Percentiles rank a stretch among this genome's conserved stretches.
phyloP scores from a whole-genome alignment of 2,329 filamentous ascomycete species.

The Colletotrichum caudatum region DNA sequence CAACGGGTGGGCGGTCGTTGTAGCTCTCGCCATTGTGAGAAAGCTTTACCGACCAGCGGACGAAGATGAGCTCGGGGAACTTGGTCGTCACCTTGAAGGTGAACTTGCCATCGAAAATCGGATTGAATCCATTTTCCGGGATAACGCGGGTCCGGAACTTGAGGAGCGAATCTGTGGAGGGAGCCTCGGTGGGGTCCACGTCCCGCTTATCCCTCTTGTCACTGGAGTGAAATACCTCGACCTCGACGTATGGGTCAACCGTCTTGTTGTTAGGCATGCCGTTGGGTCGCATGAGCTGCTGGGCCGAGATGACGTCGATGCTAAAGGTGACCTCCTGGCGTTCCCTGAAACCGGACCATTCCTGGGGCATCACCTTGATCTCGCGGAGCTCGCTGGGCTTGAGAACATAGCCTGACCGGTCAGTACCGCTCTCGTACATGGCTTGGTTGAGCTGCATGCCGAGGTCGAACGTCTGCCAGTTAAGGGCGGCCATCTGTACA shows the following conservation, averaged over 20 bases:
- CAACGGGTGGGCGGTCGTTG: slow-evolving; percentile 76
- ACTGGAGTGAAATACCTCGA: slow-evolving; percentile 94
- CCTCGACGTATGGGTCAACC: slow-evolving; percentile 93
- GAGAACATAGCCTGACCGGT: slow-evolving; percentile 90
- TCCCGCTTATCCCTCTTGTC: slow-evolving; percentile 92
- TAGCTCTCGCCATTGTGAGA: slow-evolving; percentile 80
- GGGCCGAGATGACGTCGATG: slow-evolving; percentile 91
- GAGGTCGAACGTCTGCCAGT: slow-evolving; percentile 98
- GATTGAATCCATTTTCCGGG: slow-evolving; percentile 92
- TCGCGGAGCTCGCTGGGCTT: slow-evolving; percentile 89
- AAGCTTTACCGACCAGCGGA: slow-evolving; percentile 92
- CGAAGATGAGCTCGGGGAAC: slow-evolving; percentile 91
- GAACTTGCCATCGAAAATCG: slow-evolving; percentile 84
- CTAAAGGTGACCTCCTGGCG: slow-evolving; percentile 87
- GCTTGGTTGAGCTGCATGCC: slow-evolving; percentile 97
- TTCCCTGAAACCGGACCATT: slow-evolving; percentile 73
- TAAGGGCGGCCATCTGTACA: slow-evolving; percentile 97
- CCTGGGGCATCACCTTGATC: slow-evolving; percentile 69
- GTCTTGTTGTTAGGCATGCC: slow-evolving; percentile 77
- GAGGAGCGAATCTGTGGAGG: slow-evolving; percentile 70
- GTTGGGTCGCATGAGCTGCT: slow-evolving; percentile 88
- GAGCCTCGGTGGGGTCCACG: slow-evolving; percentile 67
- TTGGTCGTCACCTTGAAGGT: slow-evolving; percentile 90
- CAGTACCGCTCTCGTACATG: slow-evolving; percentile 93
- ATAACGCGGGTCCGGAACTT: slow-evolving; percentile 84